Conservation (phyloP, 768 basidiomycete species). For the Suillus cothurnatus region DNA sequence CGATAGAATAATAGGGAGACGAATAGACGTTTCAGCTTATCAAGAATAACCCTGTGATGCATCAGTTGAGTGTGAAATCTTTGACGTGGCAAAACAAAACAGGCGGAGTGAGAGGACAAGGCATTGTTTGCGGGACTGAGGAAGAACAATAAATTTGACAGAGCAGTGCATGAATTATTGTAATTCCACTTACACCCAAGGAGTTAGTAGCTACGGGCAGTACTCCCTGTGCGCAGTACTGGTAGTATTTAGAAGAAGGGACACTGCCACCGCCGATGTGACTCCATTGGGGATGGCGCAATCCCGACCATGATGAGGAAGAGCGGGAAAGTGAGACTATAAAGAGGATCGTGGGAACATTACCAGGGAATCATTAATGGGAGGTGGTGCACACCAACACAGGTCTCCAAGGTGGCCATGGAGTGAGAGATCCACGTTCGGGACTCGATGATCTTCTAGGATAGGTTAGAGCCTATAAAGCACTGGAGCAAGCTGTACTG, state of each 20-base stretch:
- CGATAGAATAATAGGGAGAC: background rate
- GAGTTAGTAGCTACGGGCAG: background rate
- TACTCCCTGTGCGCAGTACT: background rate
- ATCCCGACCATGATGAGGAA: slow-evolving; percentile 3
- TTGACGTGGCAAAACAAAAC: slow-evolving; percentile 8
- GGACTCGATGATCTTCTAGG: too few relatives aligned
- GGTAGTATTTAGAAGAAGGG: background rate
- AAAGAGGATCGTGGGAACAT: background rate
- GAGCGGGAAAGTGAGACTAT: background rate
- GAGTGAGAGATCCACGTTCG: too few relatives aligned
- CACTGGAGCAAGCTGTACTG: too few relatives aligned
- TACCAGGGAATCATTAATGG: background rate
- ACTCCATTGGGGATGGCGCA: background rate
- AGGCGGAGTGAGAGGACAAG: slow-evolving; percentile 3
- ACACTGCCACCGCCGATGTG: background rate
- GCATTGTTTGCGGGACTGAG: background rate
- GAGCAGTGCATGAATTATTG: background rate
- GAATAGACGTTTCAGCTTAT: background rate
- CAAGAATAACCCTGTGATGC: slow-evolving; percentile 9
- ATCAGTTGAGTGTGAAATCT: slow-evolving; percentile 7
- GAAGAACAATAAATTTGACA: background rate
- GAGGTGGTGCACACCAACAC: background rate
- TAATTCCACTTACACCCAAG: background rate
- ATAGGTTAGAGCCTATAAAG: too few relatives aligned
- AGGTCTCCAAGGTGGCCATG: background rate